Conservation (phyloP, 2,329 filamentous ascomycete genomes). For the Sclerotinia nivalis region DNA sequence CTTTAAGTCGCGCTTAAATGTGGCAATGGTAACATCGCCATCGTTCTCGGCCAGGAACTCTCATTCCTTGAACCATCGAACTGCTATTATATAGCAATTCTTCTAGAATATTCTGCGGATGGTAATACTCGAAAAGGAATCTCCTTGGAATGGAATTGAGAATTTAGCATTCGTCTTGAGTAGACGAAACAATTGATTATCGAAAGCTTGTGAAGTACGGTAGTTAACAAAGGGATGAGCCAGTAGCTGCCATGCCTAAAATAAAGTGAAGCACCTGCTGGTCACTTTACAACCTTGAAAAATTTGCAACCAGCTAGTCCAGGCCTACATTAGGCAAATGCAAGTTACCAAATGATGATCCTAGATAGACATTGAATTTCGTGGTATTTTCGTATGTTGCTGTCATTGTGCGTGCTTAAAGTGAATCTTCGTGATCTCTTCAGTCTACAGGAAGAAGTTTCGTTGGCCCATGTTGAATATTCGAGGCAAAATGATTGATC, state of each 20-base stretch:
- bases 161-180: not conserved
- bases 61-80: not conserved
- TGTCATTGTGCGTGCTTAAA: not conserved
- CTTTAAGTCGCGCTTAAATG: not conserved
- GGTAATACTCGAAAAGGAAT: not conserved
- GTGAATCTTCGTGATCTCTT: not conserved
- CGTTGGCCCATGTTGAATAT: not conserved
- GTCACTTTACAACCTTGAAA: not conserved
- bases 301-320: not conserved
- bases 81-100: too few species aligned
- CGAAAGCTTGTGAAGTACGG: not conserved
- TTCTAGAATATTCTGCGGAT: not conserved
- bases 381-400: not conserved
- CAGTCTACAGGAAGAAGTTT: not conserved
- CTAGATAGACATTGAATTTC: too few species aligned
- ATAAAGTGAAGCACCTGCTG: not conserved
- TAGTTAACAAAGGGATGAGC: too few species aligned
- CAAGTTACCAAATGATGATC: too few species aligned
- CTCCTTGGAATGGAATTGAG: not conserved
- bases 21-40: not conserved
- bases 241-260: too few species aligned
- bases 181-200: not conserved
- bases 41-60: not conserved
- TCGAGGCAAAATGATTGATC: fast-evolving
- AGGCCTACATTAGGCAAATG: not conserved